Conservation (phyloP, 257 asterid genomes). For the Solanum tarapatanum region DNA sequence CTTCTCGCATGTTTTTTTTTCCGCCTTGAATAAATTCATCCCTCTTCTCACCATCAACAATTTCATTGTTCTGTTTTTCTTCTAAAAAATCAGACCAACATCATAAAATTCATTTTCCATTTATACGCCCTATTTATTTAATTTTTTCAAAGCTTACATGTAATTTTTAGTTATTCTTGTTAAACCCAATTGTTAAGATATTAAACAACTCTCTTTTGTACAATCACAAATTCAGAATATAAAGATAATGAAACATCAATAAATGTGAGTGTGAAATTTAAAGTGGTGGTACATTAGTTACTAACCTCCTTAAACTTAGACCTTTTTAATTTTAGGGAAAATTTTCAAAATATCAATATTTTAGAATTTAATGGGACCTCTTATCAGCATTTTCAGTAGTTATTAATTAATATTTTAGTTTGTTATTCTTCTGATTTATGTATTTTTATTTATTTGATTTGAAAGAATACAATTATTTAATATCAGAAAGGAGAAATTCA, state of each 20-base stretch:
- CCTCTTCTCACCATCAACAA: not conserved
- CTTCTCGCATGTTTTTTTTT: not conserved
- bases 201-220: not conserved
- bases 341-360: too few species aligned
- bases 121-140: not conserved
- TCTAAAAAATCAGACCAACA: not conserved
- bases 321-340: not conserved
- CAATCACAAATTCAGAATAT: not conserved
- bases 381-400: too few species aligned
- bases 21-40: not conserved
- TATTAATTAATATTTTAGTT: too few species aligned
- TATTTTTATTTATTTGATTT: too few species aligned
- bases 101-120: not conserved
- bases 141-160: not conserved
- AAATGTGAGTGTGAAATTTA: not conserved
- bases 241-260: not conserved
- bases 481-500: too few species aligned
- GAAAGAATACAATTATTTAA: too few species aligned
- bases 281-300: not conserved
- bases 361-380: too few species aligned
- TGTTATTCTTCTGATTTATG: too few species aligned
- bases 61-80: not conserved
- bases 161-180: not conserved
- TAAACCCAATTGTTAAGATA: not conserved
- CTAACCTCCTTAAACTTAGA: not conserved